Conservation (phyloP, 2,329 filamentous ascomycete species). For the Trichophyton equinum region DNA sequence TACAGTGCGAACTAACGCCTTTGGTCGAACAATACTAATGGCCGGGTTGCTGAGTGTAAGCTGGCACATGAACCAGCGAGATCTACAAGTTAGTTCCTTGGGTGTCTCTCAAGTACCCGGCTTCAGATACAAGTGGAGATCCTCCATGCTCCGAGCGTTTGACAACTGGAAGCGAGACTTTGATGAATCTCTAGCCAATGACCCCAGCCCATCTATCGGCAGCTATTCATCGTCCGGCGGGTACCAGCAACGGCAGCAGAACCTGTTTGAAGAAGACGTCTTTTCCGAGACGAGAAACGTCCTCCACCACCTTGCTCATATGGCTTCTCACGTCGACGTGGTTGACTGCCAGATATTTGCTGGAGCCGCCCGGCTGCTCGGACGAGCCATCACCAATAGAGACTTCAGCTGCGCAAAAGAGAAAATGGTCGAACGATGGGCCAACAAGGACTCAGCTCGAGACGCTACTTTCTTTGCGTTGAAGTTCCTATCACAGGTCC, state of each 20-base stretch:
- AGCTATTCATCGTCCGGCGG: slow-evolving; percentile 12
- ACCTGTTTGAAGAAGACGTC: slow-evolving; percentile 45
- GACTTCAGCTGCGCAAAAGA: slow-evolving; percentile 70
- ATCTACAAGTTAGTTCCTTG: slow-evolving; percentile 79
- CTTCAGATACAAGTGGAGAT: slow-evolving; percentile 81
- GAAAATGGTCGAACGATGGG: slow-evolving; percentile 82
- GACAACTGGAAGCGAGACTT: slow-evolving; percentile 91
- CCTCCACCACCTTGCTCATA: slow-evolving; percentile 85
- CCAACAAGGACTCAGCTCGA: slow-evolving; percentile 71
- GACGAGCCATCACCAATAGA: slow-evolving; percentile 67
- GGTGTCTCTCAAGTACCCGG: slow-evolving; percentile 70
- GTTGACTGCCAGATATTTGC: slow-evolving; percentile 97
- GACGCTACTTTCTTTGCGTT: slow-evolving; percentile 89
- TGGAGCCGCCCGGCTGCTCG: slow-evolving; percentile 69
- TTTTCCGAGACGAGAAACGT: slow-evolving; percentile 83
- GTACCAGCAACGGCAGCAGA: slow-evolving; percentile 18
- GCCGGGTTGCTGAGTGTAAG: slow-evolving; percentile 83
- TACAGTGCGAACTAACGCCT: slow-evolving; percentile 78
- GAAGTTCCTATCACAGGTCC: slow-evolving; percentile 73
- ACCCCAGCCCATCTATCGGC: slow-evolving; percentile 22
- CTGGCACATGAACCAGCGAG: slow-evolving; percentile 96
- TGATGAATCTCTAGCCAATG: slow-evolving; percentile 62
- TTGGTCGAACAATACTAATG: slow-evolving; percentile 88
- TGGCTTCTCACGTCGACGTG: slow-evolving; percentile 95
- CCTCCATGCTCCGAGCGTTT: slow-evolving; percentile 72